These are phyloP conservation scores for Debaryomyces castellii DNA, from an alignment of 805 yeast species.

Conservation along the genomic window DNA sequence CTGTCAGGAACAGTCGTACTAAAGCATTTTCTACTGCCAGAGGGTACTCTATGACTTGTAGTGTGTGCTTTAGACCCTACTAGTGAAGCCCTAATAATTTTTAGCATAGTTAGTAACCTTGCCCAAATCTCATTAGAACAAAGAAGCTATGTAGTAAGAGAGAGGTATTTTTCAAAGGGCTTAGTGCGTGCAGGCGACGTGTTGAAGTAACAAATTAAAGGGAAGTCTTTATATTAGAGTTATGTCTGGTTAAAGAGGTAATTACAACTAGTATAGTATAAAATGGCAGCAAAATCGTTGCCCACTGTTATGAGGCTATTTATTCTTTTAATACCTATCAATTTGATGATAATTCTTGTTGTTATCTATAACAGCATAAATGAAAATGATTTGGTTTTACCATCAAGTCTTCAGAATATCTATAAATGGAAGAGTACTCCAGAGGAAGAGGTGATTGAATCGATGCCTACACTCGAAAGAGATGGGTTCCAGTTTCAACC, in stretches of 20 bases:
- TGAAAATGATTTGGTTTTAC: not conserved
- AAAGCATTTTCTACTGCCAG: not conserved
- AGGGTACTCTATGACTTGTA: not conserved
- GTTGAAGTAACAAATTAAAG: not conserved
- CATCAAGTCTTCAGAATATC: not conserved
- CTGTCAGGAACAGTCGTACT: constrained; percentile 16
- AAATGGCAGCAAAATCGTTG: not conserved
- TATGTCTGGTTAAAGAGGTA: not conserved
- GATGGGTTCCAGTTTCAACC: constrained; percentile 20
- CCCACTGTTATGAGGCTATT: not conserved
- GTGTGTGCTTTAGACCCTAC: not conserved
- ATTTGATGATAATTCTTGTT: not conserved
- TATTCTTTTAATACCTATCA: not conserved
- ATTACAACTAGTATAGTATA: not conserved
- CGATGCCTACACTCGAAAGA: constrained; percentile 5
- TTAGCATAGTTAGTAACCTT: not conserved
- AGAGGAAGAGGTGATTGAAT: constrained; percentile 12
- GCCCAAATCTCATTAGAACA: not conserved
- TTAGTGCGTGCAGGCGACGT: not conserved
- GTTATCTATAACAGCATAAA: not conserved
- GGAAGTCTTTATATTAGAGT: not conserved
- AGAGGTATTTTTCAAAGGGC: not conserved
- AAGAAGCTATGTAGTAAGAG: not conserved
- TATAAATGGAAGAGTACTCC: not conserved
- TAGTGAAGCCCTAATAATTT: not conserved